These are phyloP conservation scores for Phlegmacium glaucopus DNA, from an alignment of 768 basidiomycete species.

Conservation along the genomic window DNA sequence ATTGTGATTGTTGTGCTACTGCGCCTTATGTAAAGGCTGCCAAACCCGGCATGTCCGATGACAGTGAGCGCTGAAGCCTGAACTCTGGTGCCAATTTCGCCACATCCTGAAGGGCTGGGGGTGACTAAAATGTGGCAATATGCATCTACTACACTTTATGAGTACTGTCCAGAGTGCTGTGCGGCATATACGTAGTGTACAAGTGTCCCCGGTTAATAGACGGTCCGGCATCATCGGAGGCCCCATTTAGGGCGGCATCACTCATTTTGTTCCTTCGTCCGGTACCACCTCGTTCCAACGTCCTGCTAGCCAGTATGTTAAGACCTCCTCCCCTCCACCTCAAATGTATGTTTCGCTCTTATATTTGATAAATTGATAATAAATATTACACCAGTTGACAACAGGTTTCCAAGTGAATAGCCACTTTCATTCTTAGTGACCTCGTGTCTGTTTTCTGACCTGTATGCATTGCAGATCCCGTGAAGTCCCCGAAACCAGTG, in stretches of 20 bases:
- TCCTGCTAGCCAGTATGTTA: conserved; percentile 33
- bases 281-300: conserved; percentile 33
- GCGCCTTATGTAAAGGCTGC: too few species aligned
- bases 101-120: too few species aligned
- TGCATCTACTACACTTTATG: too few species aligned
- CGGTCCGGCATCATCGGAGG: conserved; percentile 12
- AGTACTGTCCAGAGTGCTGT: too few species aligned
- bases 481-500: conserved; percentile 21
- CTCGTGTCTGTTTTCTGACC: background rate
- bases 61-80: too few species aligned
- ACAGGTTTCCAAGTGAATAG: conserved; percentile 30
- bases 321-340: conserved; percentile 42
- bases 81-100: too few species aligned
- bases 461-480: conserved; percentile 12
- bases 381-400: conserved; percentile 26
- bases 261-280: conserved; percentile 30
- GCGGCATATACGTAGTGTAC: too few species aligned
- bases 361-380: conserved; percentile 1
- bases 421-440: background rate
- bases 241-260: conserved; percentile 6
- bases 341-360: conserved; percentile 27
- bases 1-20: too few species aligned
- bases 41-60: too few species aligned
- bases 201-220: too few species aligned
- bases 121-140: too few species aligned